phyloP scores from a whole-genome alignment of 2,329 filamentous ascomycete genomes.

The Mollisiaceae sp. region DNA sequence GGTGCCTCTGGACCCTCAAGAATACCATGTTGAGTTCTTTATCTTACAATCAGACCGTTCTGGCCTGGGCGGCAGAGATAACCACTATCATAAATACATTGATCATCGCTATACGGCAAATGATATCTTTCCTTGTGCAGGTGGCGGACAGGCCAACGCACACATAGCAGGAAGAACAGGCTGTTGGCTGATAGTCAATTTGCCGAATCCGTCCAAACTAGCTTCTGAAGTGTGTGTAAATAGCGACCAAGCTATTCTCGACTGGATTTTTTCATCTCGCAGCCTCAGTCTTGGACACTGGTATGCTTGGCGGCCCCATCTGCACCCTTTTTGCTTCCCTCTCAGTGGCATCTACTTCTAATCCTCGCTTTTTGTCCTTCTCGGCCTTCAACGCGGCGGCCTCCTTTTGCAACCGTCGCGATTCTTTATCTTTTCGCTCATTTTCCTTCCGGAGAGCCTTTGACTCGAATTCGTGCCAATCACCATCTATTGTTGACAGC shows the following conservation, averaged over 20 bases:
- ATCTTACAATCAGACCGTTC: not conserved
- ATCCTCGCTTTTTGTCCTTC: constrained; percentile 40
- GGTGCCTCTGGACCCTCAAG: not conserved
- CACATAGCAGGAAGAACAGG: too few relatives aligned
- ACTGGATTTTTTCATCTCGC: constrained; percentile 13
- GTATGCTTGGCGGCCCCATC: constrained; percentile 31
- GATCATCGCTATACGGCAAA: not conserved
- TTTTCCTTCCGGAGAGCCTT: constrained; percentile 93
- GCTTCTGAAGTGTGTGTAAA: not conserved
- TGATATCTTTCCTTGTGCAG: not conserved
- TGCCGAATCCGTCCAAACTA: not conserved
- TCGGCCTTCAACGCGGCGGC: constrained; percentile 34
- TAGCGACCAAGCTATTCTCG: not conserved
- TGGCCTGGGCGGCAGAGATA: not conserved
- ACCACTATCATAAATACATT: constrained; percentile 7
- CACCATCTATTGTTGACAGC: constrained; percentile 80
- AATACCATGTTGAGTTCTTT: not conserved
- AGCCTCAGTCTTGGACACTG: constrained; percentile 16
- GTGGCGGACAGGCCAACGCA: too few relatives aligned
- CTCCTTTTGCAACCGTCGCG: constrained; percentile 40
- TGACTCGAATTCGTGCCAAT: constrained; percentile 99
- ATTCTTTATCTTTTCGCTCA: constrained; percentile 62
- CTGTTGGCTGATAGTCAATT: not conserved
- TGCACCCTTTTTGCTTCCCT: constrained; percentile 39
- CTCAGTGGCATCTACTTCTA: constrained; percentile 33